Evolutionary conservation across 164 flowering plant species (phyloP).

Genomic region (Magnolia changhungtana): DNA sequence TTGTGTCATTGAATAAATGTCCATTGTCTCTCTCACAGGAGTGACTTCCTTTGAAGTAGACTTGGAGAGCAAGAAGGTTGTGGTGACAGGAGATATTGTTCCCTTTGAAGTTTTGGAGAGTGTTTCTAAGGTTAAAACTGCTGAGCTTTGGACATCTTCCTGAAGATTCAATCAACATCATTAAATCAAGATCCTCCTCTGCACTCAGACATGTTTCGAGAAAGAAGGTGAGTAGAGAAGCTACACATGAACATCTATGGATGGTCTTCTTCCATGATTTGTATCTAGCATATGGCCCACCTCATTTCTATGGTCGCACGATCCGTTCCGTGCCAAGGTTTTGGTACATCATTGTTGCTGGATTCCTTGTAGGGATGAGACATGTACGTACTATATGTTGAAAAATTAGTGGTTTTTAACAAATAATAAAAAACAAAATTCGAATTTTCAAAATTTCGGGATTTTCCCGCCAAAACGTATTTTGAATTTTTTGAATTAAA

Average conservation of each 20-base stretch:
- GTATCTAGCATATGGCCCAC: not conserved
- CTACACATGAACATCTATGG: not conserved
- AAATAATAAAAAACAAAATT: too few relatives aligned
- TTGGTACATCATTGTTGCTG: not conserved
- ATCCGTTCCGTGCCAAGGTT: not conserved
- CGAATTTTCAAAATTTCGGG: too few relatives aligned
- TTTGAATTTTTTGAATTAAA: too few relatives aligned
- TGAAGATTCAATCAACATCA: not conserved
- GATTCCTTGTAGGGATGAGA: not conserved
- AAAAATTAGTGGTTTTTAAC: too few relatives aligned
- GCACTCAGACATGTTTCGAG: not conserved
- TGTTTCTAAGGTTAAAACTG: slow-evolving; percentile 74
- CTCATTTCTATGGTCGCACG: not conserved
- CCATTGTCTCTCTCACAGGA: slow-evolving; percentile 38
- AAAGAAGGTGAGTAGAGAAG: too few relatives aligned
- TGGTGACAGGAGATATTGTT: slow-evolving; percentile 71
- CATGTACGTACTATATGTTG: not conserved
- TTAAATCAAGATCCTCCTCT: not conserved
- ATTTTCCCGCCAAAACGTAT: too few relatives aligned
- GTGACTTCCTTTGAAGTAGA: slow-evolving; percentile 82
- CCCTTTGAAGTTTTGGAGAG: slow-evolving; percentile 88
- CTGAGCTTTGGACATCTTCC: slow-evolving; percentile 58
- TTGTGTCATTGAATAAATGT: too few relatives aligned
- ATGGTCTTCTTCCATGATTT: not conserved
- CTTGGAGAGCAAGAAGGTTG: slow-evolving; percentile 83